Evolutionary conservation across 257 asterid species (phyloP).

Genomic region (Gentiana straminea): DNA sequence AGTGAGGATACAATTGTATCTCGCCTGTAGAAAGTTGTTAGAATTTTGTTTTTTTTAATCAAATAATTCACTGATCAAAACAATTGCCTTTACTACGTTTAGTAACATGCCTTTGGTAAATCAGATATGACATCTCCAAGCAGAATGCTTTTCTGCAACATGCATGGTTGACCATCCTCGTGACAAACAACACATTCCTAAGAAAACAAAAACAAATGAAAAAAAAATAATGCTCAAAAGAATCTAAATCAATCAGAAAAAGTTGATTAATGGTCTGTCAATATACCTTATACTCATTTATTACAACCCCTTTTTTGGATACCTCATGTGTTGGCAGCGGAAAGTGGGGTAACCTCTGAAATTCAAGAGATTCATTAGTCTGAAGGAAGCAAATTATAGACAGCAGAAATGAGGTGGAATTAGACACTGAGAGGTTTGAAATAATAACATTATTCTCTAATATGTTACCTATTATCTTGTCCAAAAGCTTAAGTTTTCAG

Average conservation of each 20-base stretch:
- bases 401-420: too few species aligned
- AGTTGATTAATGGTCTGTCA: background rate
- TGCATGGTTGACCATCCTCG: slow-evolving; percentile 25
- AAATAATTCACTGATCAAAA: too few species aligned
- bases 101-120: slow-evolving; percentile 48
- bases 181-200: slow-evolving; percentile 24
- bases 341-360: slow-evolving; percentile 59
- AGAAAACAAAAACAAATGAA: background rate
- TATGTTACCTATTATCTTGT: too few species aligned
- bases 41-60: too few species aligned
- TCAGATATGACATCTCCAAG: slow-evolving; percentile 75
- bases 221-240: background rate
- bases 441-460: too few species aligned
- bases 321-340: slow-evolving; percentile 78
- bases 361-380: background rate
- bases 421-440: too few species aligned
- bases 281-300: slow-evolving; percentile 57
- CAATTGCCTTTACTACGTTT: background rate
- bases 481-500: too few species aligned
- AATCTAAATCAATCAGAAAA: background rate
- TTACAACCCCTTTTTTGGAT: slow-evolving; percentile 38
- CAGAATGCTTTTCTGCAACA: slow-evolving; percentile 31
- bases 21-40: too few species aligned
- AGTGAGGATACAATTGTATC: too few species aligned
- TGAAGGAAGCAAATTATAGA: background rate